phyloP scores from a whole-genome alignment of 352 stramenopile genomes.

The Plasmopara halstedii region DNA sequence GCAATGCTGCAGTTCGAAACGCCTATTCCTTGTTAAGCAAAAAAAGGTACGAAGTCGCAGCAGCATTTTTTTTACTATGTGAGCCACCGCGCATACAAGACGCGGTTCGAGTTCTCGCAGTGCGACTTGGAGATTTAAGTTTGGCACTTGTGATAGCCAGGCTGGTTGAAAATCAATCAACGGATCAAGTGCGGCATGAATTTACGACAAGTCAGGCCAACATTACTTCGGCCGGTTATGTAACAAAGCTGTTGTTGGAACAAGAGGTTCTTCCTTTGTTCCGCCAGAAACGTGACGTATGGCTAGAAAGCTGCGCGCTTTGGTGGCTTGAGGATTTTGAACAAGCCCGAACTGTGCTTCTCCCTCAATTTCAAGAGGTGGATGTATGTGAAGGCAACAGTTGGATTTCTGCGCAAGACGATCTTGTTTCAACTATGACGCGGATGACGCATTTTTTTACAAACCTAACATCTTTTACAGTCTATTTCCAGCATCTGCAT shows the following conservation, averaged over 20 bases:
- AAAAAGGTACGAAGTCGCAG: conserved; percentile 84
- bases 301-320: conserved; percentile 68
- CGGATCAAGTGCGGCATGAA: conserved; percentile 41
- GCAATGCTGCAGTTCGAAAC: conserved; percentile 89
- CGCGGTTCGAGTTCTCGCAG: conserved; percentile 83
- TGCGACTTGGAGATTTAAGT: conserved; percentile 81
- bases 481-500: conserved; percentile 81
- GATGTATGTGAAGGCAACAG: conserved; percentile 27
- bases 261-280: conserved; percentile 66
- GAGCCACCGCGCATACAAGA: conserved; percentile 90
- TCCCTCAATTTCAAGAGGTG: conserved; percentile 58
- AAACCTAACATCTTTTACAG: conserved; percentile 76
- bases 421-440: conserved; percentile 33
- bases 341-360: conserved; percentile 59
- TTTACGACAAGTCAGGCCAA: conserved; percentile 48
- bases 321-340: conserved; percentile 86
- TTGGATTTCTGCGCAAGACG: conserved; percentile 8
- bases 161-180: conserved; percentile 74
- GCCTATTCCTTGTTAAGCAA: conserved; percentile 93
- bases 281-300: conserved; percentile 46
- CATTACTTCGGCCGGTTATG: conserved; percentile 46
- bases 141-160: conserved; percentile 86
- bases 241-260: conserved; percentile 51
- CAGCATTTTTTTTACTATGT: conserved; percentile 90
- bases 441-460: conserved; percentile 64